Conservation (phyloP, 176 grass and related monocot genomes). For the Raddia guianensis region DNA sequence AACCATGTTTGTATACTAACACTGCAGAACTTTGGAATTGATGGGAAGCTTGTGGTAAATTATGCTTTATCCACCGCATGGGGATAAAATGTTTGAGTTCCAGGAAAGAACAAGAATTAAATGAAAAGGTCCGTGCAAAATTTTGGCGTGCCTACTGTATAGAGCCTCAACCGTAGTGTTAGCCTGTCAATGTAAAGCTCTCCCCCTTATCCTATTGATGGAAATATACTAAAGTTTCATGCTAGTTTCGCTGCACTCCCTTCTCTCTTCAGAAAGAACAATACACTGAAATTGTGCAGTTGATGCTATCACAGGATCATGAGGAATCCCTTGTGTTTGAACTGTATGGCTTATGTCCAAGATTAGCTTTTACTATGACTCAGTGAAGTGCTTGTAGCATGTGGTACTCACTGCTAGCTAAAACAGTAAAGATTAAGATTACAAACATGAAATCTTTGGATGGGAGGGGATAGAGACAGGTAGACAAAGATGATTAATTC, state of each 20-base stretch:
- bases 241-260: neutral
- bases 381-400: neutral
- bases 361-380: neutral
- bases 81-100: constrained; percentile 49
- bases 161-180: constrained; percentile 31
- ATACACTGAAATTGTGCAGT: neutral
- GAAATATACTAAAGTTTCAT: neutral
- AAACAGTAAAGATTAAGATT: neutral
- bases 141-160: neutral
- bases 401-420: neutral
- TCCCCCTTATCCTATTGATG: neutral
- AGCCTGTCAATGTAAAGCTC: neutral
- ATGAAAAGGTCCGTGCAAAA: neutral
- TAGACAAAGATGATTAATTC: no score
- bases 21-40: constrained; percentile 82
- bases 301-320: neutral
- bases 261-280: neutral
- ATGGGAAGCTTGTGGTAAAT: constrained; percentile 85
- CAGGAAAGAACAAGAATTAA: neutral
- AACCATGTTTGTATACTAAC: constrained; percentile 12
- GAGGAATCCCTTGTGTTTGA: neutral
- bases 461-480: neutral
- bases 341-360: neutral
- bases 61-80: constrained; percentile 85
- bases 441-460: neutral